Evolutionary conservation across 306 rosid genomes (phyloP).

Genomic region (Cicer arietinum): DNA sequence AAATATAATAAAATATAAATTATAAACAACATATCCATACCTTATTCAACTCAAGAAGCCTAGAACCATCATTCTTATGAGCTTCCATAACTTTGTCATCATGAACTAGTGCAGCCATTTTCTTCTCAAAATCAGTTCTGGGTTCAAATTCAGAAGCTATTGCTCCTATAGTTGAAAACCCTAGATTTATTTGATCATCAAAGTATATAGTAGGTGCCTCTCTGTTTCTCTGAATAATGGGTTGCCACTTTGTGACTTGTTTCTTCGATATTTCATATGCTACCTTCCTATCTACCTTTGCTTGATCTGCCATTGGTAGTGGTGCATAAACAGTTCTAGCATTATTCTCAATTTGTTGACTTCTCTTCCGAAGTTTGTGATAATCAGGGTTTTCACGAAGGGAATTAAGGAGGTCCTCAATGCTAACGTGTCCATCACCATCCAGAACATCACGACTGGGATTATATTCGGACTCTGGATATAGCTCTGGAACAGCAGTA

Average conservation of each 20-base stretch:
- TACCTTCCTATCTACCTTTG: constrained; percentile 69
- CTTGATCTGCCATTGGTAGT: constrained; percentile 66
- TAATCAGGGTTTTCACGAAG: constrained; percentile 68
- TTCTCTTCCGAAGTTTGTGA: constrained; percentile 66
- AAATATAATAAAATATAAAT: neutral
- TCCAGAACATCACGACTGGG: constrained; percentile 76
- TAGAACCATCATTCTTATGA: constrained; percentile 78
- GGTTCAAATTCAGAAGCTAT: constrained; percentile 91
- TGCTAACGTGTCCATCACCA: constrained; percentile 67
- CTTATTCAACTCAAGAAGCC: constrained; percentile 84
- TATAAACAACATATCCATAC: constrained; percentile 46
- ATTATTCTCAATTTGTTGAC: constrained; percentile 53
- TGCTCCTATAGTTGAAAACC: constrained; percentile 86
- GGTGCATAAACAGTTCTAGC: constrained; percentile 62
- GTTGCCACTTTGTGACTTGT: constrained; percentile 76
- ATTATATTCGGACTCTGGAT: constrained; percentile 90
- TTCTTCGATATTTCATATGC: constrained; percentile 68
- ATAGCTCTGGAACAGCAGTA: constrained; percentile 64
- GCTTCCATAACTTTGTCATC: constrained; percentile 72
- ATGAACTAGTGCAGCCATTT: constrained; percentile 72
- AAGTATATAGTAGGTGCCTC: constrained; percentile 74
- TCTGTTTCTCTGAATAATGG: constrained; percentile 74
- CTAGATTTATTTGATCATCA: constrained; percentile 66
- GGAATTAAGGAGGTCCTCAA: constrained; percentile 70
- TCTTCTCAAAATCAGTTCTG: constrained; percentile 84